Base-by-base conservation (phyloP, 1,139 yeast genomes). In the Protomyces pachydermus region DNA sequence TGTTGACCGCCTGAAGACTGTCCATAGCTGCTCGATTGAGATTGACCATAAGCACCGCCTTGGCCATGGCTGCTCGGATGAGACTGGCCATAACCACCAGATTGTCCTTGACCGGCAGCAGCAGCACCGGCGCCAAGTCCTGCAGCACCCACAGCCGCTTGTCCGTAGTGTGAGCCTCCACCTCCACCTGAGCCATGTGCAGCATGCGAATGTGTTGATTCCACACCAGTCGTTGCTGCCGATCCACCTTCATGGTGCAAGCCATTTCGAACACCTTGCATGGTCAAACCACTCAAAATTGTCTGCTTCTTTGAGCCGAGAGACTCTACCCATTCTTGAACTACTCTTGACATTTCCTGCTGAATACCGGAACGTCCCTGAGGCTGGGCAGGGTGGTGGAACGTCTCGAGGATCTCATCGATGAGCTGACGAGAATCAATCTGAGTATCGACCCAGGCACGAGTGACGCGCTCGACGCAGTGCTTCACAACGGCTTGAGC, bases 401-500 rank as follows among this genome's bases (percentile, higher is more conserved):
- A 67, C n/a, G 68, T 70, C 54, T 68, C 67, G 34, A 70, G 60
- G 23, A 68, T 68, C 37, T 67, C 66, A 23, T 62, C 48, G 16
- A 65, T 60, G 16, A 69, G 66, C 18, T 62, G 64, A 16, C 66
- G 52, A 12, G 69, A 60, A 60, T 69, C 67, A 14, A 70, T 62
- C 28, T 52, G 28, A 9, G 53, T 28, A 53, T 71, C 69, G 12
- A 65, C 68, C 72, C 72, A 71, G 3, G 72, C 72, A 20, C 65
- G 61, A 9, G 69, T 69, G 18, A 81, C 81, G 77, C 82, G 80
- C 9, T 82, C 81, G 1, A 81, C 80, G 46, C 83, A 83, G 63
- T 79, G 76, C 79, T 80, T 80, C 65, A 82, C 76, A 71, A 81
- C 73, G 1, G 79, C 82, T 64, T 79, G 74, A 2, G 85, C 84